Conservation (phyloP, 164 flowering plant genomes). For the Santalum album region DNA sequence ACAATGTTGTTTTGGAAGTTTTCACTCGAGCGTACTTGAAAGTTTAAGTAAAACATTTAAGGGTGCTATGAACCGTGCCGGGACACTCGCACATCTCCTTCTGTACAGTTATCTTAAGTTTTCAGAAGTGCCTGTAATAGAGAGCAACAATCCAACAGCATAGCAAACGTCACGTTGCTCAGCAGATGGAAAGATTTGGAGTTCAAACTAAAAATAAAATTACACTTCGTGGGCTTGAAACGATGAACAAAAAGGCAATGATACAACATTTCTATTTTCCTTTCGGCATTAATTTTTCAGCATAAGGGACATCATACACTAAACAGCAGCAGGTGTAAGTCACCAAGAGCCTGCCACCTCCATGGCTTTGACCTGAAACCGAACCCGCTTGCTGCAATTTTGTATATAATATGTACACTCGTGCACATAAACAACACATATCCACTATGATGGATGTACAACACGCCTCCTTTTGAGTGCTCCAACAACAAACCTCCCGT, state of each 20-base stretch:
- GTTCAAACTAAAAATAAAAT: too few relatives aligned
- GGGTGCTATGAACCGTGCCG: too few relatives aligned
- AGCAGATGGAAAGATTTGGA: too few relatives aligned
- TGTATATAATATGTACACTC: slow-evolving; percentile 49
- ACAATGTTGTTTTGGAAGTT: too few relatives aligned
- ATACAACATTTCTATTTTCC: slow-evolving; percentile 4
- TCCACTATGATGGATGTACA: slow-evolving; percentile 25
- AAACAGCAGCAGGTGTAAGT: slow-evolving; percentile 31
- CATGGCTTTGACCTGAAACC: slow-evolving; percentile 64
- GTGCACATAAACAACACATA: slow-evolving; percentile 27
- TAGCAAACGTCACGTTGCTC: too few relatives aligned
- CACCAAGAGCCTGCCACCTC: slow-evolving; percentile 59
- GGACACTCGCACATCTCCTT: too few relatives aligned
- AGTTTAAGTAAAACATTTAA: too few relatives aligned
- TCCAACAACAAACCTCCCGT: slow-evolving; percentile 20
- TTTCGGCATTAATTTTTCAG: slow-evolving; percentile 6
- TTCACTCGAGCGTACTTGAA: too few relatives aligned
- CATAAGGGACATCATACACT: slow-evolving; percentile 26
- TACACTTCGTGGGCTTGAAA: neutral
- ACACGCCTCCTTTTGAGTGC: slow-evolving; percentile 18
- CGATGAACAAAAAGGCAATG: slow-evolving; percentile 8
- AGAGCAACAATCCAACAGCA: too few relatives aligned
- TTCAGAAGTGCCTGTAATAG: too few relatives aligned
- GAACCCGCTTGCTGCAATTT: slow-evolving; percentile 25
- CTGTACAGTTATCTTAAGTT: too few relatives aligned